Conservation (phyloP, 768 basidiomycete species). For the Tulasnella sp. region DNA sequence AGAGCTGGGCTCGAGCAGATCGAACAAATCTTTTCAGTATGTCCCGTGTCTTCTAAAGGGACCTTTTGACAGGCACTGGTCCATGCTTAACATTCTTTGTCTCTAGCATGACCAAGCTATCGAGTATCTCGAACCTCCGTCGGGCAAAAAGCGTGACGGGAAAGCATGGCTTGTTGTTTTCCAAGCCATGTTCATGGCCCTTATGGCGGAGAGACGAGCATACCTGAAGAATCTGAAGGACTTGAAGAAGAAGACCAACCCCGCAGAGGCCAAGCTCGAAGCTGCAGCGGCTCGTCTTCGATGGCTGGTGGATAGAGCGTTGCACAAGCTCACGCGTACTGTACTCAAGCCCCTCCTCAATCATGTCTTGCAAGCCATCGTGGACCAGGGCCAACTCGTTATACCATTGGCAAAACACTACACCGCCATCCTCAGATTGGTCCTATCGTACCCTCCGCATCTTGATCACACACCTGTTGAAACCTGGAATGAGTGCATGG, state of each 20-base stretch:
- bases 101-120: conserved; percentile 3
- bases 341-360: conserved; percentile 47
- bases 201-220: conserved; percentile 50
- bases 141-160: not conserved
- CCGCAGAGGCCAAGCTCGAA: conserved; percentile 48
- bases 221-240: conserved; percentile 30
- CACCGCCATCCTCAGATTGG: conserved; percentile 57
- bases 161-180: conserved; percentile 54
- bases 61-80: not conserved
- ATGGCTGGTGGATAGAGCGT: conserved; percentile 57
- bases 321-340: conserved; percentile 44
- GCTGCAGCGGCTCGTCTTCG: conserved; percentile 60
- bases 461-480: conserved; percentile 59
- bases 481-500: conserved; percentile 57
- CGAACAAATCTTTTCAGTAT: conserved; percentile 2
- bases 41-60: not conserved
- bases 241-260: conserved; percentile 34
- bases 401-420: conserved; percentile 66
- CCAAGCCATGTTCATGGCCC: conserved; percentile 58
- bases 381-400: conserved; percentile 44
- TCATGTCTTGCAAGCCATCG: conserved; percentile 54
- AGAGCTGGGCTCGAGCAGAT: conserved; percentile 6
- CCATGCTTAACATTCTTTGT: not conserved
- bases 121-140: conserved; percentile 2
- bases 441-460: conserved; percentile 63